These are phyloP conservation scores for Cercospora sp. DNA, from an alignment of 2,329 filamentous ascomycete species.

Conservation along the genomic window DNA sequence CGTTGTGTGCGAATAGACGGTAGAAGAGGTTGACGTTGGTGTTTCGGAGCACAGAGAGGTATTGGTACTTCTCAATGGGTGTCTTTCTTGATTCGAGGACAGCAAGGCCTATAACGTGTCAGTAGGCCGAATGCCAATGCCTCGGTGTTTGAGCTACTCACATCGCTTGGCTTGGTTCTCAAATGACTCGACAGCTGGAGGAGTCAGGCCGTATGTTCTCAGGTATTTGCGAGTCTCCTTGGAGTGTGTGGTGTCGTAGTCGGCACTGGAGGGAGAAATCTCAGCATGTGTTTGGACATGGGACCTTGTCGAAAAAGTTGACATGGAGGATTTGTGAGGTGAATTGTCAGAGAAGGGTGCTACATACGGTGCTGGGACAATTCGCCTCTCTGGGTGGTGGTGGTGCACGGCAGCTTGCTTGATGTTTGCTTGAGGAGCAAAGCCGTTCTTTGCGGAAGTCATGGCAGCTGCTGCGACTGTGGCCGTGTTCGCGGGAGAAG, in stretches of 20 bases:
- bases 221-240: constrained; percentile 54
- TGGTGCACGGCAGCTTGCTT: constrained; percentile 36
- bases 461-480: constrained; percentile 9
- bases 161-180: constrained; percentile 54
- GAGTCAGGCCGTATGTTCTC: constrained; percentile 55
- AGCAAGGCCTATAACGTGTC: constrained; percentile 62
- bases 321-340: background rate
- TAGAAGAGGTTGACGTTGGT: constrained; percentile 82
- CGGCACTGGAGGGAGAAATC: constrained; percentile 29
- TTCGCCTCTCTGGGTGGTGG: constrained; percentile 38
- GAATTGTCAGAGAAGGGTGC: background rate
- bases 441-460: constrained; percentile 23
- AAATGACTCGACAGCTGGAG: constrained; percentile 53
- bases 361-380: constrained; percentile 29
- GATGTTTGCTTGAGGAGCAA: constrained; percentile 39
- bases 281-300: constrained; percentile 17
- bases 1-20: constrained; percentile 74
- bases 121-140: background rate
- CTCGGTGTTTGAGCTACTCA: constrained; percentile 33
- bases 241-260: constrained; percentile 54
- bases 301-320: background rate
- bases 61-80: constrained; percentile 78
- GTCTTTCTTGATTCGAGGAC: constrained; percentile 71
- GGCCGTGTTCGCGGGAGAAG: constrained; percentile 7
- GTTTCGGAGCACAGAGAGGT: constrained; percentile 72